Conservation (phyloP, 257 asterid species). For the Ligustrum vulgare region DNA sequence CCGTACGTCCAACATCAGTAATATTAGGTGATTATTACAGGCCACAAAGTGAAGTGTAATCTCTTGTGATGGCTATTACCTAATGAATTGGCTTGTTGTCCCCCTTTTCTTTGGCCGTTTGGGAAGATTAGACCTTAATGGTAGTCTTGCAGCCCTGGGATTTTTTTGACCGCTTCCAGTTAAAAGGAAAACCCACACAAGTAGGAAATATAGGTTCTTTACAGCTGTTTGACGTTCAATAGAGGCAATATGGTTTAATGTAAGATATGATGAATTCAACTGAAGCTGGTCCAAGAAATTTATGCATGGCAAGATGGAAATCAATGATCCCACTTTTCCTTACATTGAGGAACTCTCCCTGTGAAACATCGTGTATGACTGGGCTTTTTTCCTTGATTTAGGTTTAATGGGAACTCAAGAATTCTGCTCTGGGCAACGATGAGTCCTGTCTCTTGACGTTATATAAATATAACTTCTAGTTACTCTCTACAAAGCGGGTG, state of each 20-base stretch:
- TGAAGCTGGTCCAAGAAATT: background rate
- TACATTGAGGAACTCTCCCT: no score
- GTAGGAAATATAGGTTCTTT: background rate
- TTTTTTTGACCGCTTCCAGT: background rate
- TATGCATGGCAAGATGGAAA: background rate
- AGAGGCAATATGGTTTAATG: background rate
- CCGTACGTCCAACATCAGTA: background rate
- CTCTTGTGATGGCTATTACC: background rate
- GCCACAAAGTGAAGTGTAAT: background rate
- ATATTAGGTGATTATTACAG: background rate
- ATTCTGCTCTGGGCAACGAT: background rate
- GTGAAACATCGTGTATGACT: no score
- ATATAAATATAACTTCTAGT: background rate
- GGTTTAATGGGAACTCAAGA: no score
- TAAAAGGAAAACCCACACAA: background rate
- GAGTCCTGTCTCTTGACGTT: background rate
- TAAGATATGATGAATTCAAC: background rate
- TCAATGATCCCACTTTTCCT: no score
- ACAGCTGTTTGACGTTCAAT: background rate
- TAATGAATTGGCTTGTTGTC: background rate
- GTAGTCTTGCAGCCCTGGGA: background rate
- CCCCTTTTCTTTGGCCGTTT: background rate
- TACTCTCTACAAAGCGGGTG: background rate
- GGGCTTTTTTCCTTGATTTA: no score
- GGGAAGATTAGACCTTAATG: background rate